Evolutionary conservation across 2,329 filamentous ascomycete species (phyloP).

Genomic region (Fusarium tanahbumbuense): DNA sequence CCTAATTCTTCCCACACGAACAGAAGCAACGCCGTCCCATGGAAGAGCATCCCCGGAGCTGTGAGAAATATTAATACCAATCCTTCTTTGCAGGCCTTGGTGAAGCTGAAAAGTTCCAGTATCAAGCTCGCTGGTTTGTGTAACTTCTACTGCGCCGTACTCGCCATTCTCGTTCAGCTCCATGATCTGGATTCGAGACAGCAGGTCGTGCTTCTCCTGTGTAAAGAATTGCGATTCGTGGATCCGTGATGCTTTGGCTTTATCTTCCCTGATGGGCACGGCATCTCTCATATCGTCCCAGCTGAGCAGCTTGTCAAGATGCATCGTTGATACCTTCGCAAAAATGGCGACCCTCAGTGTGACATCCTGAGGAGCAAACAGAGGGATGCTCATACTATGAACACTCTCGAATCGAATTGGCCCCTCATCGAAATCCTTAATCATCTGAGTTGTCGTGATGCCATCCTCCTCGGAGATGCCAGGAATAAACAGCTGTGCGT

Average conservation of each 20-base stretch:
- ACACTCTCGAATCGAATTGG: constrained; percentile 96
- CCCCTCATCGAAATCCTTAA: constrained; percentile 91
- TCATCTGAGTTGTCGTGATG: constrained; percentile 94
- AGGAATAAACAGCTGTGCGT: constrained; percentile 96
- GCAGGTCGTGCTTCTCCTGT: constrained; percentile 93
- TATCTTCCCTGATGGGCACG: constrained; percentile 65
- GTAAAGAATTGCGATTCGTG: constrained; percentile 93
- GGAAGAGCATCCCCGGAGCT: constrained; percentile 88
- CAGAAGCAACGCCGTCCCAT: constrained; percentile 83
- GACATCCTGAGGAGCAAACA: constrained; percentile 76
- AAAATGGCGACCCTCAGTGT: constrained; percentile 90
- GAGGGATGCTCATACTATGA: constrained; percentile 94
- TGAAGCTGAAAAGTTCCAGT: constrained; percentile 94
- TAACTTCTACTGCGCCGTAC: constrained; percentile 91
- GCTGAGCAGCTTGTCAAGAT: constrained; percentile 95
- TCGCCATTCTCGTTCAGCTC: constrained; percentile 92
- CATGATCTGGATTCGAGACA: constrained; percentile 87
- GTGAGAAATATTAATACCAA: constrained; percentile 89
- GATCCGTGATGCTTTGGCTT: constrained; percentile 73
- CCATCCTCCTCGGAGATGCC: constrained; percentile 90
- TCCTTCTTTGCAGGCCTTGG: constrained; percentile 89
- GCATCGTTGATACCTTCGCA: constrained; percentile 89
- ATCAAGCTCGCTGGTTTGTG: constrained; percentile 86
- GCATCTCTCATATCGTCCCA: constrained; percentile 98
- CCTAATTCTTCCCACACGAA: constrained; percentile 84